Evolutionary conservation across 805 yeast species (phyloP).

Genomic region (Spathaspora gorwiae): DNA sequence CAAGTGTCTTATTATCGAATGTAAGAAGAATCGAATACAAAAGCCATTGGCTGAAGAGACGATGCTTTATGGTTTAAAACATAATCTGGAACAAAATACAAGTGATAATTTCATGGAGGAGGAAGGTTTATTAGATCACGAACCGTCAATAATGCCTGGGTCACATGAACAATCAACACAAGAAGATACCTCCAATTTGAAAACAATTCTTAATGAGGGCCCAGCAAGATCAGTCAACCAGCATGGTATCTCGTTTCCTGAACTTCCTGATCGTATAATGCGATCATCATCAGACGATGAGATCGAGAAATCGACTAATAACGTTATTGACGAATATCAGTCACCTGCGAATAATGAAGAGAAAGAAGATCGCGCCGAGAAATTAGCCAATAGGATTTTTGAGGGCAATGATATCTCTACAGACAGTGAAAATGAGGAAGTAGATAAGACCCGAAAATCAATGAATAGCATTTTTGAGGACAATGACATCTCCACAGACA

Average conservation of each 20-base stretch:
- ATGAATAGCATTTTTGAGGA: no score
- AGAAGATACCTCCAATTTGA: background rate
- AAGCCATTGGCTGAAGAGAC: slow-evolving; percentile 45
- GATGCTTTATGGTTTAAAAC: slow-evolving; percentile 42
- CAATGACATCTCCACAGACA: no score
- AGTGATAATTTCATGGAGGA: slow-evolving; percentile 29
- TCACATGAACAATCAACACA: background rate
- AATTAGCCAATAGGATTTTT: no score
- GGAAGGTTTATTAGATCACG: slow-evolving; percentile 17
- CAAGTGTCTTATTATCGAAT: slow-evolving; percentile 52
- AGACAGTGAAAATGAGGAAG: no score
- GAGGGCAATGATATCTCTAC: no score
- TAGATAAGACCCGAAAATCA: no score
- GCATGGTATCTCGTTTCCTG: slow-evolving; percentile 1
- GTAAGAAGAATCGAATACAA: slow-evolving; percentile 40
- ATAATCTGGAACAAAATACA: slow-evolving; percentile 36
- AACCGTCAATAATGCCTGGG: slow-evolving; percentile 7
- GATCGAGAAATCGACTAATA: no score
- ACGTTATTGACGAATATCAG: no score
- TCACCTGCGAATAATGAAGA: no score
- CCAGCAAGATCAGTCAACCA: background rate
- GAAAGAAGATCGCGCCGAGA: no score
- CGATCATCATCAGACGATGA: background rate
- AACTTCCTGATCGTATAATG: background rate
- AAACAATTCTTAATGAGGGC: background rate